Evolutionary conservation across 1,284 basidiomycete species (phyloP).

Genomic region (Agroathelia rolfsii): DNA sequence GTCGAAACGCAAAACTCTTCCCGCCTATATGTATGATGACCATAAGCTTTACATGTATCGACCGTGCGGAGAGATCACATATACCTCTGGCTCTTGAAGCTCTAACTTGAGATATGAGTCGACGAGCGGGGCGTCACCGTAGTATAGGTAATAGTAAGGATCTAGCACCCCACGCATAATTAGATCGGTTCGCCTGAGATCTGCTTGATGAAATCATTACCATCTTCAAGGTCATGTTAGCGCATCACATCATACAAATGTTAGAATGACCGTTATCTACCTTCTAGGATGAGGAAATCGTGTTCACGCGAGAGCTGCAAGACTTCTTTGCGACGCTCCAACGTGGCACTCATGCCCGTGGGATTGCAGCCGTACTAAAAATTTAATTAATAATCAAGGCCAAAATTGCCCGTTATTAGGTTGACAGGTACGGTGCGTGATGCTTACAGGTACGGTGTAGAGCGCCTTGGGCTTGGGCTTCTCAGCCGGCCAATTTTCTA

Average conservation of each 20-base stretch:
- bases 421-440: slow-evolving; percentile 2
- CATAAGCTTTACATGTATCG: slow-evolving; percentile 14
- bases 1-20: slow-evolving; percentile 47
- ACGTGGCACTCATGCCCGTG: slow-evolving; percentile 68
- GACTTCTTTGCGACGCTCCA: slow-evolving; percentile 70
- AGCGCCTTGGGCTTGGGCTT: slow-evolving; percentile 73
- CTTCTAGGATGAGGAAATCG: slow-evolving; percentile 81
- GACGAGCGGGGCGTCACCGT: slow-evolving; percentile 49
- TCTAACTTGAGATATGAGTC: slow-evolving; percentile 80
- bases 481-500: slow-evolving; percentile 69
- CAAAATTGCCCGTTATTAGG: slow-evolving; percentile 4
- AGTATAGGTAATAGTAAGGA: slow-evolving; percentile 71
- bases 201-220: background rate
- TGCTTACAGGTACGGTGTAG: slow-evolving; percentile 71
- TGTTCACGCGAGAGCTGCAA: slow-evolving; percentile 68
- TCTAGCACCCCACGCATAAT: too few species aligned
- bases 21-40: slow-evolving; percentile 21
- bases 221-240: slow-evolving; percentile 2
- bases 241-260: background rate
- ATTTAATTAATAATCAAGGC: slow-evolving; percentile 5
- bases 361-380: slow-evolving; percentile 76
- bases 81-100: slow-evolving; percentile 40
- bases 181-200: slow-evolving; percentile 18
- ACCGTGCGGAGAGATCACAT: too few species aligned
- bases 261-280: slow-evolving; percentile 23